These are phyloP conservation scores for Aspergillus neoniger DNA, from an alignment of 2,329 filamentous ascomycete species.

Conservation along the genomic window DNA sequence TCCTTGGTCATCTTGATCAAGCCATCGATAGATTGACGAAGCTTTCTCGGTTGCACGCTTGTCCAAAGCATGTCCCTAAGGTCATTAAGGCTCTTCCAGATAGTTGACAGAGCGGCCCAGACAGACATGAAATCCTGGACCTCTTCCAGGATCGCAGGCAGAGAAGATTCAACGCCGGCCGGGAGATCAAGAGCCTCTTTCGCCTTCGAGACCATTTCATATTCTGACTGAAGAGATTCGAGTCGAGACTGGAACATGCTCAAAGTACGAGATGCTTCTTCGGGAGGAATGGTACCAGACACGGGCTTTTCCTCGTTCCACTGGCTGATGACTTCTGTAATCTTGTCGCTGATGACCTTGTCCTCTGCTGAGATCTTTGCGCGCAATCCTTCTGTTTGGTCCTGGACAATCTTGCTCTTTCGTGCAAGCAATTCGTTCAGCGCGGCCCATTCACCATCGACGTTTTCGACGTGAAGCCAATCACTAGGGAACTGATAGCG, in stretches of 20 bases:
- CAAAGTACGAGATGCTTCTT: slow-evolving; percentile 81
- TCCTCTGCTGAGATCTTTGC: slow-evolving; percentile 96
- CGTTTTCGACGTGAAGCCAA: slow-evolving; percentile 94
- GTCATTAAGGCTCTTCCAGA: slow-evolving; percentile 95
- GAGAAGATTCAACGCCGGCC: slow-evolving; percentile 73
- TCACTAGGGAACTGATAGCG: slow-evolving; percentile 91
- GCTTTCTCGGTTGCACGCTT: slow-evolving; percentile 90
- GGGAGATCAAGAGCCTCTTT: slow-evolving; percentile 95
- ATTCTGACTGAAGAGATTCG: slow-evolving; percentile 80
- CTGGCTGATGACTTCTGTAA: slow-evolving; percentile 76
- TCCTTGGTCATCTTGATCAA: slow-evolving; percentile 98
- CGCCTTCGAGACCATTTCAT: slow-evolving; percentile 90
- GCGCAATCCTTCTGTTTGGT: slow-evolving; percentile 90
- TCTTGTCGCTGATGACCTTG: slow-evolving; percentile 84
- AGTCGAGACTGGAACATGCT: slow-evolving; percentile 81
- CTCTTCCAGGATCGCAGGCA: slow-evolving; percentile 86
- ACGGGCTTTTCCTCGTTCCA: slow-evolving; percentile 98
- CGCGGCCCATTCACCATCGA: slow-evolving; percentile 93
- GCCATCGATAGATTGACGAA: slow-evolving; percentile 83
- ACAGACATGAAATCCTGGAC: slow-evolving; percentile 99
- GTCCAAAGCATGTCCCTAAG: slow-evolving; percentile 92
- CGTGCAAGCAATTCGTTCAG: slow-evolving; percentile 88
- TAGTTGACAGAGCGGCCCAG: slow-evolving; percentile 91
- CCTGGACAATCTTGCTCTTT: slow-evolving; percentile 92
- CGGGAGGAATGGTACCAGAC: slow-evolving; percentile 87